Base-by-base conservation (phyloP, 2,329 filamentous ascomycete genomes). In the Botryotinia calthae region DNA sequence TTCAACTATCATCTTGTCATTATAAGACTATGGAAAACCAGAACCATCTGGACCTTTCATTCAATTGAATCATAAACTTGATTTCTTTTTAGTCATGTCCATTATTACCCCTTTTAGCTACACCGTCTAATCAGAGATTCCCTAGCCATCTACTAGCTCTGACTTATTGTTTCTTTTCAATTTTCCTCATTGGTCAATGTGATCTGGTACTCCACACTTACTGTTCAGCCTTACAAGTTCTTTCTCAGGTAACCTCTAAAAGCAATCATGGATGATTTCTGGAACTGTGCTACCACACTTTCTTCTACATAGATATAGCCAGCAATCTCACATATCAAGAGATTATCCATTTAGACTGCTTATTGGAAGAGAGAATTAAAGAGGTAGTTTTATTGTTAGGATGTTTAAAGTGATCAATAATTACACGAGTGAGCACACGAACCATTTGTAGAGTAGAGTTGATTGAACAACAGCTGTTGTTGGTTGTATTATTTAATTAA, bases 171-270 rank as follows among this genome's bases (percentile, higher is more conserved):
- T 68, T 28, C 48, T 40, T 56, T 28, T 31, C 37, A 69, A 40
- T n/a, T 62, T 62, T 62, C 22, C n/a, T 62, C 59, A 62, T 62
- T 62, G 59, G 59, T 18, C 37, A 9, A 18, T 40, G 25, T 40
- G 16, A 66, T 58, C 20, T 46, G 14, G n/a, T 44, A 42, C 46
- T 61, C 70, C 58, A 65, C 48, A 42, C 34, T 64, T 64, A 22
- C 44, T 25, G 64, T 64, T 71, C 69, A 71, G 69, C 69, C 69
- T 71, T 71, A 71, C 61, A 66, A 66, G n/a, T 58, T 66, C 34
- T 56, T 56, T 37, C 56, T 71, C 22, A 71, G 42, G 68, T 71
- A 71, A 71, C 59, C 44, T n/a, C 44, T 51, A 63, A 28, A 40
- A 25, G 31, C 14, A 31, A 51, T 65, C n/a, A 40, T 54, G 51